Base-by-base conservation (phyloP, 768 basidiomycete species). In the Lentinus tigrinus region DNA sequence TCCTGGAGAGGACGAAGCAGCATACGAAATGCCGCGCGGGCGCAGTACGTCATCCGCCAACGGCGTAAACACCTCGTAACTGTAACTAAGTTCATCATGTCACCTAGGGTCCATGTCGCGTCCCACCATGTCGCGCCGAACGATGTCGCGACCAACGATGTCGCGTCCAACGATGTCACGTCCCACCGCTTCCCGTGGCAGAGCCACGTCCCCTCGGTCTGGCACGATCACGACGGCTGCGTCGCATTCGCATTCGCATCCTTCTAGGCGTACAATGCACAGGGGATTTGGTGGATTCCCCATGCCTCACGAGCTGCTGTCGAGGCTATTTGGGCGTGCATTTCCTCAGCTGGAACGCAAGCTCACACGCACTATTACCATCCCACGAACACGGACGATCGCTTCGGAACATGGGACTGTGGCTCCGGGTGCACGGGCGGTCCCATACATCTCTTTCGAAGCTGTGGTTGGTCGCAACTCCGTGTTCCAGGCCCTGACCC, bases 381-480 rank as follows among this genome's bases (percentile, higher is more conserved):
- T 95, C 17, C 91, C 91, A 4, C 75, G 77, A 3, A 88, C 89
- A 16, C 83, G 77, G 10, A 87, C 92, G 0, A 73, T 89, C 44
- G 76, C 77, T 6, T 80, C 83, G 7, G 74, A 74, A 54, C 70
- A 69, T 23, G 76, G 72, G 14, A 54, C 66, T 17, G 62, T 67
- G 9, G 36, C 61, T 2, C 58, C 65, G 38, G 81, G 82, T n/a
- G 76, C 75, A 48, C 80, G 74, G 62, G 69, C 74, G 1, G 93
- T 89, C 2, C 76, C 89, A 0, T 98, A 98, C 70, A 87, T 98
- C 57, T 81, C 86, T 1, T 98, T 97, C 68, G 84, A 92, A 44
- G 90, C 93, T 0, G 69, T 82, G 2, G 91, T 95, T n/a, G 91
- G 93, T 0, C 81, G 86, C 34, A 96, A 95, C 69, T 93, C 89